A percentile compares a stretch with the other conserved stretches of the same genome.
phyloP scores from a whole-genome alignment of 2,329 filamentous ascomycete genomes.

The Claviceps pazoutovae region DNA sequence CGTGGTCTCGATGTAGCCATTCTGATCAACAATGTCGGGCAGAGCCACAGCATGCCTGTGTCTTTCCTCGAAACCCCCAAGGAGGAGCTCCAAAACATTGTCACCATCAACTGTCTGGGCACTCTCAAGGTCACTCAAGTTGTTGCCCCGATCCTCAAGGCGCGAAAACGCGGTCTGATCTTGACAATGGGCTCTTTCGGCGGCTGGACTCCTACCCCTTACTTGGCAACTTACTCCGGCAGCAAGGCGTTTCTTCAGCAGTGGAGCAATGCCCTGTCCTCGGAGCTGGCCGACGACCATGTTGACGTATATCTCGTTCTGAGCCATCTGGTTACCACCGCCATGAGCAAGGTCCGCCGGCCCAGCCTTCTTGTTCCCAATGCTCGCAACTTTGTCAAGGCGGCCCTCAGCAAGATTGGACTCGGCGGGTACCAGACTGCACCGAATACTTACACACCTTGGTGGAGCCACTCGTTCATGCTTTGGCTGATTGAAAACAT shows the following conservation, averaged over 20 bases:
- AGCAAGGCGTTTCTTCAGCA: slow-evolving; percentile 97
- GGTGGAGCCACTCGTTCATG: slow-evolving; percentile 83
- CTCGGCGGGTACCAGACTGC: slow-evolving; percentile 65
- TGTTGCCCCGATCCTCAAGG: slow-evolving; percentile 70
- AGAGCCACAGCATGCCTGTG: slow-evolving; percentile 85
- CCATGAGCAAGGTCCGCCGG: slow-evolving; percentile 91
- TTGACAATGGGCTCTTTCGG: slow-evolving; percentile 96
- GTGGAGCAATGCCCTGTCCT: slow-evolving; percentile 77
- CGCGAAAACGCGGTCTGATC: slow-evolving; percentile 75
- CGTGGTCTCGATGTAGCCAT: slow-evolving; percentile 68
- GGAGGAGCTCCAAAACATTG: slow-evolving; percentile 74
- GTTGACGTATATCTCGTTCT: slow-evolving; percentile 86
- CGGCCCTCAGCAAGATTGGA: slow-evolving; percentile 69
- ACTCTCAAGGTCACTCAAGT: slow-evolving; percentile 81
- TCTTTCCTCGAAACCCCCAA: slow-evolving; percentile 68
- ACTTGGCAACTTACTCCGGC: slow-evolving; percentile 90
- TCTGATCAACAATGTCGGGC: slow-evolving; percentile 92
- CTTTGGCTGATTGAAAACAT: slow-evolving; percentile 62
- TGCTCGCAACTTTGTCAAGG: slow-evolving; percentile 67
- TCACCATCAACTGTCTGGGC: slow-evolving; percentile 87
- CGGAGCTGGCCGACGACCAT: slow-evolving; percentile 67
- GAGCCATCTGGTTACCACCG: slow-evolving; percentile 83
- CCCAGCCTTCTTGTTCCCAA: slow-evolving; percentile 66
- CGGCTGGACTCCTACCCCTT: slow-evolving; percentile 80
- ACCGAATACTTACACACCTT: slow-evolving; percentile 77